Conservation (phyloP, 2,329 filamentous ascomycete species). For the Colletotrichum sansevieriae region DNA sequence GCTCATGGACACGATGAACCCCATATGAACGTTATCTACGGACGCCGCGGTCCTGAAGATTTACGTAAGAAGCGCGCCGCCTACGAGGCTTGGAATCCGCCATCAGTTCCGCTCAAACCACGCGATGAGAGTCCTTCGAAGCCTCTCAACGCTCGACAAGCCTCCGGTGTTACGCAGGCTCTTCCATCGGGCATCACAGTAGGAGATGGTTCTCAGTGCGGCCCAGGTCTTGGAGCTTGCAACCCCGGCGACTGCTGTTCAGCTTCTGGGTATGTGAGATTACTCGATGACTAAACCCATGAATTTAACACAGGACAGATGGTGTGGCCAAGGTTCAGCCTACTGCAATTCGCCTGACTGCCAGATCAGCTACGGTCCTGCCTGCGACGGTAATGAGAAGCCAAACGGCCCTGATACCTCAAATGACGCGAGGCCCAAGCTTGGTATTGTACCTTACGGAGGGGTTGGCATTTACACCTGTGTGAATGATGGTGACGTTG, state of each 20-base stretch:
- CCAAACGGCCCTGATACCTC: slow-evolving; percentile 46
- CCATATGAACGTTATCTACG: slow-evolving; percentile 34
- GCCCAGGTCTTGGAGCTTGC: slow-evolving; percentile 48
- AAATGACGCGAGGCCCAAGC: slow-evolving; percentile 43
- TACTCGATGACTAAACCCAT: neutral
- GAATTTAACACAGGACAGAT: slow-evolving; percentile 6
- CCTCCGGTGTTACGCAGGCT: neutral
- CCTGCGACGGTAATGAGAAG: slow-evolving; percentile 49
- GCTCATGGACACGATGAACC: slow-evolving; percentile 45
- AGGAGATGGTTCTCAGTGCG: slow-evolving; percentile 45
- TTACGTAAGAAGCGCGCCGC: slow-evolving; percentile 21
- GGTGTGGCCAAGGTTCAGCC: slow-evolving; percentile 47
- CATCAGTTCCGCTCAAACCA: slow-evolving; percentile 42
- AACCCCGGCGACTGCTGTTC: slow-evolving; percentile 52
- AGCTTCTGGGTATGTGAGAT: slow-evolving; percentile 46
- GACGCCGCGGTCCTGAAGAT: slow-evolving; percentile 12
- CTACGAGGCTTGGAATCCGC: slow-evolving; percentile 47
- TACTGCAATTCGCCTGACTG: slow-evolving; percentile 48
- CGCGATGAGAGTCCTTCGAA: neutral
- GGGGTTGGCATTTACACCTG: slow-evolving; percentile 52
- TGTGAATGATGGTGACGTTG: slow-evolving; percentile 48
- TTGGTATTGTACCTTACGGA: slow-evolving; percentile 47
- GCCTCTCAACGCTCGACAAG: slow-evolving; percentile 42
- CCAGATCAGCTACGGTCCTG: slow-evolving; percentile 47
- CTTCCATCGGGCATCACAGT: neutral